Percentiles rank a stretch among this genome's conserved stretches.
These are phyloP conservation scores for Sporothrix variecibatus DNA, from an alignment of 2,329 filamentous ascomycete species.

Conservation along the genomic window DNA sequence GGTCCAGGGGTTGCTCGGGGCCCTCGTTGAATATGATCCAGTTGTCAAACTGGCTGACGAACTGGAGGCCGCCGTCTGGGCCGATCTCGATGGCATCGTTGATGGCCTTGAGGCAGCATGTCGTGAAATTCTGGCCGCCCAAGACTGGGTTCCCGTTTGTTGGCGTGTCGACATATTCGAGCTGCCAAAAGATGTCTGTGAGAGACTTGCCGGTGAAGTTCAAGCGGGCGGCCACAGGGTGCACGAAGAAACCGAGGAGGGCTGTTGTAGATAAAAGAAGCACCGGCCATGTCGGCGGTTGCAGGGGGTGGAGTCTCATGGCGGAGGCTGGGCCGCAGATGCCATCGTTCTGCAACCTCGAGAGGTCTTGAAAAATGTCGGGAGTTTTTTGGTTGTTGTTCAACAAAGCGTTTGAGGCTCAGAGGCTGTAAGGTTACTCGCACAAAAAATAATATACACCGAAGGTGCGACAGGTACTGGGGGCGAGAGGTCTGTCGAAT, in stretches of 20 bases:
- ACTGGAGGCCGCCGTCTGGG: slow-evolving; percentile 25
- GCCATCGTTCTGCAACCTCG: slow-evolving; percentile 12
- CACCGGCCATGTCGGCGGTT: neutral
- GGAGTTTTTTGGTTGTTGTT: neutral
- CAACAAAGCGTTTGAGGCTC: neutral
- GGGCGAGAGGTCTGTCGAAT: neutral
- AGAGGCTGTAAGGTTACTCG: neutral
- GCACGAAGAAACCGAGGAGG: neutral
- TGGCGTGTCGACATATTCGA: slow-evolving; percentile 21
- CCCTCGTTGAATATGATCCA: slow-evolving; percentile 27
- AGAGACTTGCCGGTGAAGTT: slow-evolving; percentile 22
- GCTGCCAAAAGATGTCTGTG: slow-evolving; percentile 29
- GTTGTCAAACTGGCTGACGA: neutral
- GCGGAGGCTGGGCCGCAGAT: slow-evolving; percentile 5
- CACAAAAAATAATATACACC: neutral
- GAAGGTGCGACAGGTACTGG: neutral
- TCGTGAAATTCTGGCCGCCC: slow-evolving; percentile 35
- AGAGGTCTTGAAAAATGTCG: slow-evolving; percentile 5
- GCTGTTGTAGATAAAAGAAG: neutral
- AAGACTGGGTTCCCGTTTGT: slow-evolving; percentile 8
- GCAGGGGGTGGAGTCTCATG: slow-evolving; percentile 4
- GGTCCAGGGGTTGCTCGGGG: slow-evolving; percentile 20
- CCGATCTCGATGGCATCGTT: slow-evolving; percentile 30
- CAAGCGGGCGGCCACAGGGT: neutral
- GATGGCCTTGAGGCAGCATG: slow-evolving; percentile 35